A percentile compares a stretch with the other conserved stretches of the same genome.
Evolutionary conservation across 768 basidiomycete genomes (phyloP).

Genomic region (Leccinellum rugosiceps): DNA sequence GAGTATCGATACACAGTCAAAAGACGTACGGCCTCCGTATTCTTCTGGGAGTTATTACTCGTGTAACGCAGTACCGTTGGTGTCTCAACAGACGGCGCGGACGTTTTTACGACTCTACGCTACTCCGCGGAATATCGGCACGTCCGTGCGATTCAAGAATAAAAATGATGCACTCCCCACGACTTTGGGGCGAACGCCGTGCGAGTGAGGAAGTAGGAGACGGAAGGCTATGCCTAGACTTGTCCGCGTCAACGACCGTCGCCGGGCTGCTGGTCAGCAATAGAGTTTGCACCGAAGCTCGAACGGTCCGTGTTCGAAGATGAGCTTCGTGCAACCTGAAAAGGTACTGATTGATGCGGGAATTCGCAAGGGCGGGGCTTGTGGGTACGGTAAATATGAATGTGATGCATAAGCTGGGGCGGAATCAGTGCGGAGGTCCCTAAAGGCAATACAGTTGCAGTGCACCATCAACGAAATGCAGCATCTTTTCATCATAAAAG

Average conservation of each 20-base stretch:
- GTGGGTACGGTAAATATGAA: not conserved
- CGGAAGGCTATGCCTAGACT: conserved; percentile 3
- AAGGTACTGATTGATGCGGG: not conserved
- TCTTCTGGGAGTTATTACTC: conserved; percentile 1
- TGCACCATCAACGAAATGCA: not conserved
- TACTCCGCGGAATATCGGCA: not conserved
- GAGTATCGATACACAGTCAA: not conserved
- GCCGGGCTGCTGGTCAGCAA: conserved; percentile 11
- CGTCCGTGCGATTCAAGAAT: not conserved
- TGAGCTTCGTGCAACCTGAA: not conserved
- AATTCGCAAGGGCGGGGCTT: not conserved
- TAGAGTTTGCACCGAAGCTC: conserved; percentile 10
- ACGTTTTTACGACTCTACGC: not conserved
- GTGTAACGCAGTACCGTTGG: conserved; percentile 4
- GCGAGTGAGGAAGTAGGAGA: not conserved
- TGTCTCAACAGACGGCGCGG: not conserved
- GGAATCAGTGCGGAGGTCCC: not conserved
- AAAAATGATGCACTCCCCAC: not conserved
- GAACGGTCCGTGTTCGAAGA: not conserved
- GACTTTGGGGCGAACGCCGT: not conserved
- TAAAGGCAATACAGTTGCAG: conserved; percentile 14
- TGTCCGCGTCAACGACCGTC: not conserved
- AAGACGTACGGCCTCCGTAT: conserved; percentile 8
- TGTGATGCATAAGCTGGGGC: not conserved
- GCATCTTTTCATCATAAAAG: conserved; percentile 2